Evolutionary conservation across 2,329 filamentous ascomycete genomes (phyloP).

Genomic region (Aphanocladium album): DNA sequence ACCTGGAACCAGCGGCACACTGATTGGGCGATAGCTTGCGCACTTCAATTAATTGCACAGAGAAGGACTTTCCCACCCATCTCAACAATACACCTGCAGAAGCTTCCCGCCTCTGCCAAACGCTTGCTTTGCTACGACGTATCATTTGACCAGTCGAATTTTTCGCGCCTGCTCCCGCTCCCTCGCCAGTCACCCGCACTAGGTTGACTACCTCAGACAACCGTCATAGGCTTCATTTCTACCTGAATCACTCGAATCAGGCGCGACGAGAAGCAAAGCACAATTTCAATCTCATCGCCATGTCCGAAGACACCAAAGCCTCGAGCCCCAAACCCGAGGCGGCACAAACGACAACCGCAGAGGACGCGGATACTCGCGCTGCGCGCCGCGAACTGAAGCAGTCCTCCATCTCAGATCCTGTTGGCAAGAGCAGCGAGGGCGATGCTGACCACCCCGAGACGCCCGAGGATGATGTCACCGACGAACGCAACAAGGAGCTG

Average conservation of each 20-base stretch:
- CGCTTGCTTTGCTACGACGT: background rate
- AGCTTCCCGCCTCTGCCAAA: background rate
- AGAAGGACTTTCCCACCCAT: conserved; percentile 5
- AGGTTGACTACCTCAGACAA: background rate
- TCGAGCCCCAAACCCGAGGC: conserved; percentile 35
- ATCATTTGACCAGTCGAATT: background rate
- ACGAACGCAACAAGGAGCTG: conserved; percentile 32
- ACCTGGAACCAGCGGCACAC: conserved; percentile 7
- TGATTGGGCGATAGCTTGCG: conserved; percentile 8
- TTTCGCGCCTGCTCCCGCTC: background rate
- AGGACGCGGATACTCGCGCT: conserved; percentile 60
- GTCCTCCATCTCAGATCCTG: conserved; percentile 53
- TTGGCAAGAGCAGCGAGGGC: conserved; percentile 18
- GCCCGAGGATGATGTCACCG: conserved; percentile 30
- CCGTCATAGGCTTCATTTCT: background rate
- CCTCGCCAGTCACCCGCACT: background rate
- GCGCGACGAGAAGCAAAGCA: background rate
- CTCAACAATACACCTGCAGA: background rate
- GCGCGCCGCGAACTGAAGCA: conserved; percentile 61
- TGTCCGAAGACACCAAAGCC: conserved; percentile 41
- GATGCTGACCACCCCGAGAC: conserved; percentile 25
- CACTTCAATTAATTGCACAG: conserved; percentile 3
- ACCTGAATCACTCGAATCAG: background rate
- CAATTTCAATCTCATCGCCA: conserved; percentile 21
- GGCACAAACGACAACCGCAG: conserved; percentile 29